Evolutionary conservation across 768 basidiomycete genomes (phyloP).

Genomic region (Kwoniella newhampshirensis): DNA sequence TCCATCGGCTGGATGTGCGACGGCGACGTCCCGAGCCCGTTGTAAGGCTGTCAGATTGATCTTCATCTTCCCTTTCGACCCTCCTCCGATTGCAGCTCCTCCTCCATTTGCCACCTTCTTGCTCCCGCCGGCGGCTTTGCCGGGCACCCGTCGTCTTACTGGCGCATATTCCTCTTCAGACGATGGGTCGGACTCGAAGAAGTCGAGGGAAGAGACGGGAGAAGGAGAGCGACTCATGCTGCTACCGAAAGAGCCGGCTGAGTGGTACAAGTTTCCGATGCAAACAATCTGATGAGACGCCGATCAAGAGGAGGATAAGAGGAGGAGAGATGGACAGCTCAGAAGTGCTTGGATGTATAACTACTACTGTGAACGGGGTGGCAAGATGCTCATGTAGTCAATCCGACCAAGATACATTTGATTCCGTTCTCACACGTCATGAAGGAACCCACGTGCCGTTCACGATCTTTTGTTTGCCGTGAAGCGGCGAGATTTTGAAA

Average conservation of each 20-base stretch:
- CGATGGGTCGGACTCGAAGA: conserved; percentile 37
- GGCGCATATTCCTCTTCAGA: conserved; percentile 41
- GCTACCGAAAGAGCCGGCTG: no score
- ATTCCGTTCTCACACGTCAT: neutral
- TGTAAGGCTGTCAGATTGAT: conserved; percentile 41
- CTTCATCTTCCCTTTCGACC: conserved; percentile 24
- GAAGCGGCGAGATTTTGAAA: conserved; percentile 4
- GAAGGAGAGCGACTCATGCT: conserved; percentile 43
- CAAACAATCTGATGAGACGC: no score
- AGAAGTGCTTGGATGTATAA: no score
- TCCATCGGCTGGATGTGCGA: conserved; percentile 36
- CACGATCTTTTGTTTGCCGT: neutral
- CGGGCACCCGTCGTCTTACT: conserved; percentile 4
- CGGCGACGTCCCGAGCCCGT: conserved; percentile 22
- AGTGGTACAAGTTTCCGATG: no score
- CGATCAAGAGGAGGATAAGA: no score
- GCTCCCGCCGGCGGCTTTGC: conserved; percentile 17
- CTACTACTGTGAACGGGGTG: no score
- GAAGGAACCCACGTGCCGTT: neutral
- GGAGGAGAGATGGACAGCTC: no score
- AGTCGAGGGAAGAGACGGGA: conserved; percentile 45
- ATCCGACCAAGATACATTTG: neutral
- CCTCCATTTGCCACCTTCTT: conserved; percentile 3
- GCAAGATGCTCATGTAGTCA: no score
- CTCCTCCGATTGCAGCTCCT: conserved; percentile 16